phyloP scores from a whole-genome alignment of 2,329 filamentous ascomycete genomes.

The Lasiodiplodia citricola region DNA sequence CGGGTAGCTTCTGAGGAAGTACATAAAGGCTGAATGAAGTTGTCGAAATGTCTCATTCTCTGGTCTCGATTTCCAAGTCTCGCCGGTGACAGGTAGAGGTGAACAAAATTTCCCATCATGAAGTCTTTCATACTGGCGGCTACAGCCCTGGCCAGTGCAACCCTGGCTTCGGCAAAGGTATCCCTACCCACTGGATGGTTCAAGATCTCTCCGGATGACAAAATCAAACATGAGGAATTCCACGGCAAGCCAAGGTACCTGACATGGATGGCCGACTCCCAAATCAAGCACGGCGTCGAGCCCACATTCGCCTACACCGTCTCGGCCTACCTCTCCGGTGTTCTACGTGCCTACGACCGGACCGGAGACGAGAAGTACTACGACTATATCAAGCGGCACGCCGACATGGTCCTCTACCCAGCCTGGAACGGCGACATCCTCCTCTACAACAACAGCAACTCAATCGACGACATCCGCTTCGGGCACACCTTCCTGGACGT shows the following conservation, averaged over 20 bases:
- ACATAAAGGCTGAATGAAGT: neutral
- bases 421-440: conserved; percentile 49
- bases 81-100: neutral
- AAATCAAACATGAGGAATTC: conserved; percentile 28
- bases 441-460: conserved; percentile 38
- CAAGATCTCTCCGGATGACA: conserved; percentile 28
- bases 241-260: conserved; percentile 32
- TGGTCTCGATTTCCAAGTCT: neutral
- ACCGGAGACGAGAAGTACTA: conserved; percentile 56
- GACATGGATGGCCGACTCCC: conserved; percentile 55
- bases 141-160: conserved; percentile 27
- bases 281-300: conserved; percentile 48
- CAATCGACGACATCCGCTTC: conserved; percentile 56
- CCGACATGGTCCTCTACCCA: conserved; percentile 54
- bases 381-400: conserved; percentile 53
- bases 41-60: neutral
- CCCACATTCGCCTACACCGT: conserved; percentile 52
- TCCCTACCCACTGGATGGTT: conserved; percentile 31
- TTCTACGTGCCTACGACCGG: conserved; percentile 54
- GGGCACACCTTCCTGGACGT: conserved; percentile 59
- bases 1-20: neutral
- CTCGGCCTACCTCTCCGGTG: conserved; percentile 53
- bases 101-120: conserved; percentile 8
- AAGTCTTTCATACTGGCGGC: conserved; percentile 26
- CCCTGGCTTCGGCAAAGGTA: conserved; percentile 27